These are phyloP conservation scores for Exophiala aquamarina DNA, from an alignment of 2,329 filamentous ascomycete genomes.

Conservation along the genomic window DNA sequence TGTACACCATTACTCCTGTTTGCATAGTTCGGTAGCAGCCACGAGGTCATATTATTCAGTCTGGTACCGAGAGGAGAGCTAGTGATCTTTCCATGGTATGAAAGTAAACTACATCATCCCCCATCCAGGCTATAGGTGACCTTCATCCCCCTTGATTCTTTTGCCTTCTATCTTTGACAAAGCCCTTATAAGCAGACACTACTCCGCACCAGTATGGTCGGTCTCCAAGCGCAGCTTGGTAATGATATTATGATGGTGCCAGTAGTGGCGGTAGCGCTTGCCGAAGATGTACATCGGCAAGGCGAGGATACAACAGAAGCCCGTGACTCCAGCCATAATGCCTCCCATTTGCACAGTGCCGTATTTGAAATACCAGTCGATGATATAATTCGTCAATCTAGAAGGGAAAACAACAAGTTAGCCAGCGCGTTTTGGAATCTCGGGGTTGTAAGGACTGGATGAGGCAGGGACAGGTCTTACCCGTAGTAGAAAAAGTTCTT, in stretches of 20 bases:
- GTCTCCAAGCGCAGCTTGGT: constrained; percentile 16
- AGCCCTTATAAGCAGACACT: too few species aligned
- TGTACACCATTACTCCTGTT: too few species aligned
- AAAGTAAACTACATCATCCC: too few species aligned
- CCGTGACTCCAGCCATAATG: constrained; percentile 35
- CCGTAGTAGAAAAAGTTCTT: constrained; percentile 27
- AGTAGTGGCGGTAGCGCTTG: constrained; percentile 35
- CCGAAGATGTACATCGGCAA: constrained; percentile 38
- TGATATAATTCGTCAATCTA: constrained; percentile 38
- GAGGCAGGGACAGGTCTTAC: constrained; percentile 11
- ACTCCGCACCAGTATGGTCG: constrained; percentile 11
- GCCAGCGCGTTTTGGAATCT: too few species aligned
- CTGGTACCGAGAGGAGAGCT: too few species aligned
- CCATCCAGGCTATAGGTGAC: too few species aligned
- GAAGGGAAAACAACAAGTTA: constrained; percentile 30
- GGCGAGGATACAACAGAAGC: constrained; percentile 34
- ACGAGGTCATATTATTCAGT: too few species aligned
- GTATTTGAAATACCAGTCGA: constrained; percentile 34
- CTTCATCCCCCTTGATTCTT: too few species aligned
- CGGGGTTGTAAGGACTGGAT: constrained; percentile 30
- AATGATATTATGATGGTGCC: constrained; percentile 18
- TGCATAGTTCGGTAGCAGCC: too few species aligned
- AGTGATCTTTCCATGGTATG: too few species aligned
- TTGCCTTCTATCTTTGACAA: too few species aligned
- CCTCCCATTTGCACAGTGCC: constrained; percentile 34